These are phyloP conservation scores for Seiridium unicorne DNA, from an alignment of 2,329 filamentous ascomycete genomes.

Conservation along the genomic window DNA sequence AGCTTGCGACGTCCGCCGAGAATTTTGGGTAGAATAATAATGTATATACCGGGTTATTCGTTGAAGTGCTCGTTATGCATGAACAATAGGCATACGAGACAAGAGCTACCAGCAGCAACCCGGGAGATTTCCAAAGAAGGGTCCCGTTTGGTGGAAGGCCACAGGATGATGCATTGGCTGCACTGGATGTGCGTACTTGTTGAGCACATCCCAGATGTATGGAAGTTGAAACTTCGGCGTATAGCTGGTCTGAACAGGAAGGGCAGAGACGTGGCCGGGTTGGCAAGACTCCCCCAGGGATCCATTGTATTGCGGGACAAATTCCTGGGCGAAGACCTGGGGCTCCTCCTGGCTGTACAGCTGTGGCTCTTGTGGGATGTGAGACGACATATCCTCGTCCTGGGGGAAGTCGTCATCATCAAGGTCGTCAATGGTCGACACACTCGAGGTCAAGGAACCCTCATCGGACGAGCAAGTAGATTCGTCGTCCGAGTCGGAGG, in stretches of 20 bases:
- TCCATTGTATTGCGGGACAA: constrained; percentile 44
- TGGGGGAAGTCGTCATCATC: constrained; percentile 47
- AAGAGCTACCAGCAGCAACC: constrained; percentile 42
- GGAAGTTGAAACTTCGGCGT: constrained; percentile 45
- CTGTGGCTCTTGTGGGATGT: constrained; percentile 29
- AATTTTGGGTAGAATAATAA: neutral
- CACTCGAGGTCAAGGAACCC: constrained; percentile 54
- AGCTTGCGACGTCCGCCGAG: neutral
- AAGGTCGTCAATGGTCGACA: constrained; percentile 50
- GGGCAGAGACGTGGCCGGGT: constrained; percentile 27
- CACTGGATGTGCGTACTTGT: constrained; percentile 47
- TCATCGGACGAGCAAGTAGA: constrained; percentile 50
- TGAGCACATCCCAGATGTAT: constrained; percentile 49
- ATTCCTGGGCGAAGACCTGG: constrained; percentile 45
- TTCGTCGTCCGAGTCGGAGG: constrained; percentile 40
- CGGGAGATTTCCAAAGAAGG: constrained; percentile 50
- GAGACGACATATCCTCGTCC: constrained; percentile 38
- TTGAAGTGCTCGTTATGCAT: neutral
- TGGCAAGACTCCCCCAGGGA: constrained; percentile 33
- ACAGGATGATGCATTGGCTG: constrained; percentile 45
- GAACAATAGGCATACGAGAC: neutral
- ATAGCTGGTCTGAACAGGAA: constrained; percentile 30
- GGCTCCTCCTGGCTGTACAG: constrained; percentile 47
- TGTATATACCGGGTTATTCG: neutral
- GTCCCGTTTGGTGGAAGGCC: constrained; percentile 52